A percentile compares a stretch with the other conserved stretches of the same genome.
These are phyloP conservation scores for Xylaria castorea DNA, from an alignment of 495 filamentous ascomycete genomes.

Conservation along the genomic window DNA sequence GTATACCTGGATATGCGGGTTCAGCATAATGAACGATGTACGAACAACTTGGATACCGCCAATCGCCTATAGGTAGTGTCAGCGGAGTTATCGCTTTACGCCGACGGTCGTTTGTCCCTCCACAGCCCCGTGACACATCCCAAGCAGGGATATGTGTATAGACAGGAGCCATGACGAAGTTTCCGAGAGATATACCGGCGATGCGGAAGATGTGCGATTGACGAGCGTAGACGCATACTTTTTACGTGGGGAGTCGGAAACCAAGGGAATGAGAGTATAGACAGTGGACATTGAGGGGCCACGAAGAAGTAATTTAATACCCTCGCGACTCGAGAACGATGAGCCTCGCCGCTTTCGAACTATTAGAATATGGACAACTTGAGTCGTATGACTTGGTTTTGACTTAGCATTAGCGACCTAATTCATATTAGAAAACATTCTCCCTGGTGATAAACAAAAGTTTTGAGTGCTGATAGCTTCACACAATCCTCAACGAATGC, in stretches of 20 bases:
- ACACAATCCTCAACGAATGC: not conserved
- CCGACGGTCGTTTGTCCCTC: not conserved
- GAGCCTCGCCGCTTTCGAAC: not conserved
- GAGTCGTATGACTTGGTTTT: not conserved
- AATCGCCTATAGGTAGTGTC: not conserved
- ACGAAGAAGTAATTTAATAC: not conserved
- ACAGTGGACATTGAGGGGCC: not conserved
- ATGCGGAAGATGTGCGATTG: not conserved
- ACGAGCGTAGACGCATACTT: not conserved
- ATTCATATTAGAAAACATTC: not conserved
- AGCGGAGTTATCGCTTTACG: not conserved
- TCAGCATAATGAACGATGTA: not conserved
- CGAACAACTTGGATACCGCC: not conserved
- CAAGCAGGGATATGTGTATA: not conserved
- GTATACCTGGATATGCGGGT: not conserved
- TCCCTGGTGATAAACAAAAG: not conserved
- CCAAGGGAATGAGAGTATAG: not conserved
- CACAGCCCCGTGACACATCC: not conserved
- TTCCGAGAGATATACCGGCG: not conserved
- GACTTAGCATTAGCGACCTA: not conserved
- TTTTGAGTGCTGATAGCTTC: not conserved
- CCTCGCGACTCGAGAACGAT: not conserved
- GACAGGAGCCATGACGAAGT: not conserved
- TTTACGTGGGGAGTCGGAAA: not conserved
- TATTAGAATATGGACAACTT: not conserved